Conservation (phyloP, 805 yeast species). For the Wickerhamiella kazuoi region DNA sequence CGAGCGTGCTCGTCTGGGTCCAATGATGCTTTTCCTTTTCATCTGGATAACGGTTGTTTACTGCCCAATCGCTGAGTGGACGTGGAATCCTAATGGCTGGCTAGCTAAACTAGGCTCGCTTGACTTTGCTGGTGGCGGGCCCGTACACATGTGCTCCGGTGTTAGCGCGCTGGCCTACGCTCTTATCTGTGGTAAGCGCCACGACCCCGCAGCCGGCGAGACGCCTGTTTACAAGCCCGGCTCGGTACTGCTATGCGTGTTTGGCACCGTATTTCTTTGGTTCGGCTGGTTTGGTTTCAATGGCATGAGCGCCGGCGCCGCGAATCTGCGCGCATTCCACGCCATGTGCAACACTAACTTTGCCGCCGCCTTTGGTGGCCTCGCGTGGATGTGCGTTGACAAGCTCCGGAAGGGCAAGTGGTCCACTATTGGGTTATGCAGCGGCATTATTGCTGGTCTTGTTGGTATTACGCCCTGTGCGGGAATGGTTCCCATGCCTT, state of each 20-base stretch:
- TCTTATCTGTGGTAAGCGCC: slow-evolving; percentile 77
- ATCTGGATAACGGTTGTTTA: slow-evolving; percentile 91
- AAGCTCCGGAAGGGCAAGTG: slow-evolving; percentile 75
- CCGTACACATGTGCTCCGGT: slow-evolving; percentile 91
- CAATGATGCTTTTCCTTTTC: slow-evolving; percentile 89
- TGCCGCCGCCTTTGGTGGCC: slow-evolving; percentile 86
- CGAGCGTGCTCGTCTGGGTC: slow-evolving; percentile 90
- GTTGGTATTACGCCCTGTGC: slow-evolving; percentile 97
- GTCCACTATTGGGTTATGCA: slow-evolving; percentile 86
- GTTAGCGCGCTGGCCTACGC: slow-evolving; percentile 92
- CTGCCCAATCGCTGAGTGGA: slow-evolving; percentile 94
- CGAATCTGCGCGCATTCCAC: slow-evolving; percentile 84
- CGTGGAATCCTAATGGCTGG: slow-evolving; percentile 95
- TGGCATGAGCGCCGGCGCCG: slow-evolving; percentile 94
- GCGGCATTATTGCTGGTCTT: slow-evolving; percentile 84
- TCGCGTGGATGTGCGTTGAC: slow-evolving; percentile 88
- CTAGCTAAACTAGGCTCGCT: slow-evolving; percentile 61
- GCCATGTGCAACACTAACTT: slow-evolving; percentile 84
- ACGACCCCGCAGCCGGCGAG: slow-evolving; percentile 47
- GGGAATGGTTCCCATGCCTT: slow-evolving; percentile 85
- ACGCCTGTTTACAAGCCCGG: slow-evolving; percentile 89
- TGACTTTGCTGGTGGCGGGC: slow-evolving; percentile 98
- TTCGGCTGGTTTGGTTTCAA: slow-evolving; percentile 99
- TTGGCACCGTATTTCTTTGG: slow-evolving; percentile 92
- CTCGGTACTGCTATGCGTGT: slow-evolving; percentile 71